A percentile compares a stretch with the other conserved stretches of the same genome.
Evolutionary conservation across 2,329 filamentous ascomycete species (phyloP).

Genomic region (Myrmaecium sp.): DNA sequence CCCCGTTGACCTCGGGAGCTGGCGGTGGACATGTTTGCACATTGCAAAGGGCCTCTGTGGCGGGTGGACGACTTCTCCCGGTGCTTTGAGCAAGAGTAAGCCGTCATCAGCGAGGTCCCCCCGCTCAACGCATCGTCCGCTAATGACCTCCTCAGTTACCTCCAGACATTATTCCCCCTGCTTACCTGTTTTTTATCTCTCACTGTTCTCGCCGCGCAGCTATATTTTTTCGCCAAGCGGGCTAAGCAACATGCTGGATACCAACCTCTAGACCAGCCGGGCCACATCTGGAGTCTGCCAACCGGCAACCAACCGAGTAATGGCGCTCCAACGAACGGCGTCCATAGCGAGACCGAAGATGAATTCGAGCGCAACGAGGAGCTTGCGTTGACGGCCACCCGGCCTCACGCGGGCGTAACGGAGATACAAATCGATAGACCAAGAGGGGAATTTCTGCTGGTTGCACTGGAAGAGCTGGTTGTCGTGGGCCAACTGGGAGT

Average conservation of each 20-base stretch:
- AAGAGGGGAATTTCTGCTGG: slow-evolving; percentile 50
- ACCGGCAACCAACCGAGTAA: background rate
- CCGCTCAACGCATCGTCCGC: slow-evolving; percentile 2
- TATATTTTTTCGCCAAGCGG: too few relatives aligned
- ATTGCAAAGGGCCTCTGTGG: slow-evolving; percentile 43
- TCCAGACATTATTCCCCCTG: slow-evolving; percentile 66
- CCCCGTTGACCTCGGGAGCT: background rate
- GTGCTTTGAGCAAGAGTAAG: slow-evolving; percentile 52
- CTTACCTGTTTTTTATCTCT: slow-evolving; percentile 51
- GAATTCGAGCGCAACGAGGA: slow-evolving; percentile 41
- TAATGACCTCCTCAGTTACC: slow-evolving; percentile 38
- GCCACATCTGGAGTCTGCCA: slow-evolving; percentile 23
- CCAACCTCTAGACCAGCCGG: slow-evolving; percentile 32
- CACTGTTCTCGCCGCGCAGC: too few relatives aligned
- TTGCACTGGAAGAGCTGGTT: slow-evolving; percentile 58
- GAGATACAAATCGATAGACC: slow-evolving; percentile 67
- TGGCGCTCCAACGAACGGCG: too few relatives aligned
- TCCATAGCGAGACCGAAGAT: slow-evolving; percentile 37
- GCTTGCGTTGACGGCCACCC: slow-evolving; percentile 37
- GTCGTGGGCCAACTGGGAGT: slow-evolving; percentile 55
- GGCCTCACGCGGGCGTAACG: slow-evolving; percentile 35
- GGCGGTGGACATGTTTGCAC: slow-evolving; percentile 31
- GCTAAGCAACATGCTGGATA: slow-evolving; percentile 42
- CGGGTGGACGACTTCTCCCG: slow-evolving; percentile 42
- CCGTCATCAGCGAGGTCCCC: slow-evolving; percentile 11